Conservation (phyloP, 2,329 filamentous ascomycete species). For the Gaeumannomyces sp. region DNA sequence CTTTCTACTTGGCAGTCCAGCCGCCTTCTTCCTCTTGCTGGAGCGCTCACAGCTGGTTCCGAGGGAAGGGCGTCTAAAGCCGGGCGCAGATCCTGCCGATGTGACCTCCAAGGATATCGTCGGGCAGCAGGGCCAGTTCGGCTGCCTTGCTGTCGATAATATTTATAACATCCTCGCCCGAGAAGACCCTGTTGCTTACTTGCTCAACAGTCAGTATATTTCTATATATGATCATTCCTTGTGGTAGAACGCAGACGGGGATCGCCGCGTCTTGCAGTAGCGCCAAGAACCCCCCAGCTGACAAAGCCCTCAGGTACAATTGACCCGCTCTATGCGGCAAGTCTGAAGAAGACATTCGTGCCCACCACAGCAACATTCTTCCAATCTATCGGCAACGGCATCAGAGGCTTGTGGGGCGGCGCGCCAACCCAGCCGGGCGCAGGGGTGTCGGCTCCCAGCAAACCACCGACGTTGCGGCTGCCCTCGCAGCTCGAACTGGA, state of each 20-base stretch:
- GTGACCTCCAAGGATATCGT: constrained; percentile 52
- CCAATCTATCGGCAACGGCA: constrained; percentile 55
- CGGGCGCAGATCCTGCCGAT: constrained; percentile 63
- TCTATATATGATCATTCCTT: background rate
- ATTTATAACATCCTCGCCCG: constrained; percentile 83
- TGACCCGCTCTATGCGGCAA: constrained; percentile 70
- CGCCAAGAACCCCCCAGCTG: no score
- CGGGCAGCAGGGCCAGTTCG: constrained; percentile 75
- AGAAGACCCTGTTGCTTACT: constrained; percentile 76
- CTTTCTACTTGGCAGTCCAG: constrained; percentile 85
- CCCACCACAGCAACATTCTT: constrained; percentile 66
- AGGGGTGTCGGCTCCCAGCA: constrained; percentile 14
- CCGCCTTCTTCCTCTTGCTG: constrained; percentile 85
- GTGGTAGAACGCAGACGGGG: no score
- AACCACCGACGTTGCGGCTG: constrained; percentile 40
- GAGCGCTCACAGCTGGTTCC: constrained; percentile 69
- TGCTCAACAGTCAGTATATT: constrained; percentile 58
- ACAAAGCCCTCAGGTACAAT: constrained; percentile 54
- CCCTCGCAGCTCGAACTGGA: constrained; percentile 79
- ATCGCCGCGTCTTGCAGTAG: background rate
- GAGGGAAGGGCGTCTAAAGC: constrained; percentile 68
- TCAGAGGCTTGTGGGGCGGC: constrained; percentile 42
- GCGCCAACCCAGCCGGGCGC: constrained; percentile 18
- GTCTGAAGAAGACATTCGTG: constrained; percentile 71
- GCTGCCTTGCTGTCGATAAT: constrained; percentile 90